phyloP scores from a whole-genome alignment of 2,329 filamentous ascomycete genomes.

The Ophiostoma piceae region DNA sequence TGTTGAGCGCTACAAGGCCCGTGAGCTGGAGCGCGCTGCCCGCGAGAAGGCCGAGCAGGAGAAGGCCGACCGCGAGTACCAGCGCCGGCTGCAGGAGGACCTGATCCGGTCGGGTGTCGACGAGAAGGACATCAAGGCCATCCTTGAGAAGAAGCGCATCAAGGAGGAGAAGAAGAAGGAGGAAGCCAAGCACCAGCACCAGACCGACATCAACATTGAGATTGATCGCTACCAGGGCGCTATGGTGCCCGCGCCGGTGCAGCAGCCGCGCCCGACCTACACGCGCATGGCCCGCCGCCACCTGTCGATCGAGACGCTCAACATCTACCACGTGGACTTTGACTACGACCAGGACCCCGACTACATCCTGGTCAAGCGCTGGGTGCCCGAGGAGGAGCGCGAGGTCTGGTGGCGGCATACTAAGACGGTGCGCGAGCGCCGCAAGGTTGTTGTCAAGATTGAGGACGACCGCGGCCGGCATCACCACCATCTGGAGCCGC shows the following conservation, averaged over 20 bases:
- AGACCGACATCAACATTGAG: slow-evolving; percentile 25
- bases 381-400: slow-evolving; percentile 66
- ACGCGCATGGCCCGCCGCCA: slow-evolving; percentile 59
- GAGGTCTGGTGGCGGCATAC: slow-evolving; percentile 69
- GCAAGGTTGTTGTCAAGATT: slow-evolving; percentile 44
- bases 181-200: slow-evolving; percentile 4
- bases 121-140: slow-evolving; percentile 54
- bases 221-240: slow-evolving; percentile 13
- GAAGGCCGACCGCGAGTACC: slow-evolving; percentile 50
- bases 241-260: neutral
- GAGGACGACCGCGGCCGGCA: slow-evolving; percentile 44
- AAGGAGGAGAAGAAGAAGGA: slow-evolving; percentile 28
- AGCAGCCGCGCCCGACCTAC: slow-evolving; percentile 43
- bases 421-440: slow-evolving; percentile 54
- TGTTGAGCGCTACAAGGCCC: slow-evolving; percentile 49
- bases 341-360: slow-evolving; percentile 60
- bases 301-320: slow-evolving; percentile 57
- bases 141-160: slow-evolving; percentile 53
- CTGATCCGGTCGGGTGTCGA: slow-evolving; percentile 54
- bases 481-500: slow-evolving; percentile 37
- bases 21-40: slow-evolving; percentile 44
- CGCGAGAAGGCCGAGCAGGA: slow-evolving; percentile 47
- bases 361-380: slow-evolving; percentile 65
- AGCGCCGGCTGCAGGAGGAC: slow-evolving; percentile 52
- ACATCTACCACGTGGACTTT: slow-evolving; percentile 52